phyloP scores from a whole-genome alignment of 2,329 filamentous ascomycete species.

The Boeremia lycopersici region DNA sequence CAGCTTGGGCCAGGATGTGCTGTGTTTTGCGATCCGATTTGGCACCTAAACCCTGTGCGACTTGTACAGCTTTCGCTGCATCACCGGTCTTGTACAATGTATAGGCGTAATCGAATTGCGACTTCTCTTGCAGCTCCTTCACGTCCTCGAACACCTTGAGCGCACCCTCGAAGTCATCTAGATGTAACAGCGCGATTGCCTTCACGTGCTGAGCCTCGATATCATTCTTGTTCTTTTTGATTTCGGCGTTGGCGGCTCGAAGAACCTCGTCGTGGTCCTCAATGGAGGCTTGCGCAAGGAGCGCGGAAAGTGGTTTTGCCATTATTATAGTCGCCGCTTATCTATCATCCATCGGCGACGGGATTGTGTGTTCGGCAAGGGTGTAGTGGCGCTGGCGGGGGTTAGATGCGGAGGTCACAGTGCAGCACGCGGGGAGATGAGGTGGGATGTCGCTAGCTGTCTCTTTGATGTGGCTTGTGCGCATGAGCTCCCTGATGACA shows the following conservation, averaged over 20 bases:
- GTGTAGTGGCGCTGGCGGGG: conserved; percentile 19
- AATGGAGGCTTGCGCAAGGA: conserved; percentile 63
- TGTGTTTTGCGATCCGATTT: conserved; percentile 56
- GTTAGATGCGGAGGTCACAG: conserved; percentile 29
- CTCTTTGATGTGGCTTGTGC: conserved; percentile 19
- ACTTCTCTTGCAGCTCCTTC: conserved; percentile 64
- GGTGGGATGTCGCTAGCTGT: conserved; percentile 39
- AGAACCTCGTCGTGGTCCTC: conserved; percentile 78
- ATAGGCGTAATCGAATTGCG: conserved; percentile 75
- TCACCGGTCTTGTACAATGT: conserved; percentile 81
- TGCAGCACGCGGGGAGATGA: conserved; percentile 37
- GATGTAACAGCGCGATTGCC: conserved; percentile 76
- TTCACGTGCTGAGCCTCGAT: conserved; percentile 70
- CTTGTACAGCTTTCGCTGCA: conserved; percentile 66
- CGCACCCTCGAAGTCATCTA: conserved; percentile 82
- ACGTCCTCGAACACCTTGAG: conserved; percentile 70
- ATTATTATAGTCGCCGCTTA: conserved; percentile 35
- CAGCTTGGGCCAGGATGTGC: conserved; percentile 68
- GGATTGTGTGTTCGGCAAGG: neutral
- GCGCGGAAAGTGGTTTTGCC: conserved; percentile 58
- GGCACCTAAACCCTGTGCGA: conserved; percentile 50
- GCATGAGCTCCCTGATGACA: neutral
- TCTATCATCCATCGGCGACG: conserved; percentile 31
- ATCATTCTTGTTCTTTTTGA: conserved; percentile 65
- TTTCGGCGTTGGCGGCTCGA: conserved; percentile 62